phyloP scores from a whole-genome alignment of 352 stramenopile genomes.

The Phytopythium litorale region DNA sequence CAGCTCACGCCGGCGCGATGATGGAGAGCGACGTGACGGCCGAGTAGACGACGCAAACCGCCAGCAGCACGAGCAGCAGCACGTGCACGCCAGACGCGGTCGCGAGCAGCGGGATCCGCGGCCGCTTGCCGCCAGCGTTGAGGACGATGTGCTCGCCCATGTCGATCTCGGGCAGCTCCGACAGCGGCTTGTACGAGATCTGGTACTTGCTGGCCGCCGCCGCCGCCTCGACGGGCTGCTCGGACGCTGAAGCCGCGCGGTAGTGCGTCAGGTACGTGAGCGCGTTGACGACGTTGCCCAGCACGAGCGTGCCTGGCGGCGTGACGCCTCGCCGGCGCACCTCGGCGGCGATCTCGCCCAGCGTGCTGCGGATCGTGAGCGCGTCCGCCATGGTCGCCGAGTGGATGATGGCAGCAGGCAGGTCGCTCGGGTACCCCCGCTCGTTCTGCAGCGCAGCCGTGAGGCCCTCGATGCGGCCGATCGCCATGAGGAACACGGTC shows the following conservation, averaged over 20 bases:
- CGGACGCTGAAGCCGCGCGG: conserved; percentile 32
- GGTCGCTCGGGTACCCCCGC: conserved; percentile 86
- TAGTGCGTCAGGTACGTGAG: conserved; percentile 70
- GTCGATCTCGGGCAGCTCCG: conserved; percentile 42
- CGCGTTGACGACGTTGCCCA: conserved; percentile 91
- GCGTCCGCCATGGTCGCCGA: conserved; percentile 89
- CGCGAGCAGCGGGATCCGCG: conserved; percentile 15
- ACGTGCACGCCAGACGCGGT: conserved; percentile 17
- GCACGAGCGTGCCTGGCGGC: conserved; percentile 91
- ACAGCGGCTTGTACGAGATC: conserved; percentile 61
- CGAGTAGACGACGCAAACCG: conserved; percentile 23
- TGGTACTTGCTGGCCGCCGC: conserved; percentile 38
- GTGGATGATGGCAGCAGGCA: conserved; percentile 93
- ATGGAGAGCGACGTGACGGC: conserved; percentile 12
- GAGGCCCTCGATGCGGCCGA: conserved; percentile 90
- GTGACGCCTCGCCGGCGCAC: conserved; percentile 81
- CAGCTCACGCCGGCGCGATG: conserved; percentile 5
- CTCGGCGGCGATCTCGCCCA: conserved; percentile 89
- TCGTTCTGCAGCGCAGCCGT: conserved; percentile 73
- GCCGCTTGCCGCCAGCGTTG: conserved; percentile 27
- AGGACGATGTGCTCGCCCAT: conserved; percentile 59
- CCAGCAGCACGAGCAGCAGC: conserved; percentile 15
- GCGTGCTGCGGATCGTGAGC: conserved; percentile 82
- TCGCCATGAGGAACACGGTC: conserved; percentile 97
- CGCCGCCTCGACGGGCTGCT: conserved; percentile 8